Conservation (phyloP, 2,329 filamentous ascomycete species). For the Cytospora paraplurivora region DNA sequence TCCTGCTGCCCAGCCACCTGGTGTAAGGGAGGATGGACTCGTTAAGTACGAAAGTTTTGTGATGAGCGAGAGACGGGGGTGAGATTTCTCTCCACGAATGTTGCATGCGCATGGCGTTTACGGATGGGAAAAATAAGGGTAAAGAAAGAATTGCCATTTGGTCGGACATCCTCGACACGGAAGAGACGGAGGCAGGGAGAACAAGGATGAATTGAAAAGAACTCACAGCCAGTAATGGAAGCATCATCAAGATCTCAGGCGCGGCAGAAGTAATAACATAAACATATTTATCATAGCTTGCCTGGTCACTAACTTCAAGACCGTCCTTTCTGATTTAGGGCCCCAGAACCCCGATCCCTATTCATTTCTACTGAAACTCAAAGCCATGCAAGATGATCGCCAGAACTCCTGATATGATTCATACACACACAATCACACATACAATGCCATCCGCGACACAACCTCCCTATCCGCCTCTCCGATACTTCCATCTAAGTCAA, state of each 20-base stretch:
- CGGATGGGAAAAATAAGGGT: conserved; percentile 21
- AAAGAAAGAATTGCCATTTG: neutral
- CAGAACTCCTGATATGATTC: conserved; percentile 29
- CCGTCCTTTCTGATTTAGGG: neutral
- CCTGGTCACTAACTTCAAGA: neutral
- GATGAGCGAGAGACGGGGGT: neutral
- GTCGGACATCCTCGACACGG: neutral
- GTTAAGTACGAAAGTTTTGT: neutral
- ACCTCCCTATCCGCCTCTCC: neutral
- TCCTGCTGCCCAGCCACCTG: conserved; percentile 88
- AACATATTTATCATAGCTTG: neutral
- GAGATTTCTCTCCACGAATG: neutral
- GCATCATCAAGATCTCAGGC: neutral
- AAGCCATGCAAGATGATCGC: conserved; percentile 17
- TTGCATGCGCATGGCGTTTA: conserved; percentile 22
- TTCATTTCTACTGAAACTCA: conserved; percentile 21
- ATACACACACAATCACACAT: conserved; percentile 4
- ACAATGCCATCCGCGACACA: conserved; percentile 19
- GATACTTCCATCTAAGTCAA: conserved; percentile 5
- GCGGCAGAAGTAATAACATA: neutral
- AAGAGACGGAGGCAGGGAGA: neutral
- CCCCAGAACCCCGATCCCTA: neutral
- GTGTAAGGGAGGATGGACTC: conserved; percentile 49
- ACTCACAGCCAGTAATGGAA: neutral
- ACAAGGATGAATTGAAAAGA: neutral